A percentile compares a stretch with the other conserved stretches of the same genome.
Evolutionary conservation across 805 yeast genomes (phyloP).

Genomic region (Scheffersomyces spartinae): DNA sequence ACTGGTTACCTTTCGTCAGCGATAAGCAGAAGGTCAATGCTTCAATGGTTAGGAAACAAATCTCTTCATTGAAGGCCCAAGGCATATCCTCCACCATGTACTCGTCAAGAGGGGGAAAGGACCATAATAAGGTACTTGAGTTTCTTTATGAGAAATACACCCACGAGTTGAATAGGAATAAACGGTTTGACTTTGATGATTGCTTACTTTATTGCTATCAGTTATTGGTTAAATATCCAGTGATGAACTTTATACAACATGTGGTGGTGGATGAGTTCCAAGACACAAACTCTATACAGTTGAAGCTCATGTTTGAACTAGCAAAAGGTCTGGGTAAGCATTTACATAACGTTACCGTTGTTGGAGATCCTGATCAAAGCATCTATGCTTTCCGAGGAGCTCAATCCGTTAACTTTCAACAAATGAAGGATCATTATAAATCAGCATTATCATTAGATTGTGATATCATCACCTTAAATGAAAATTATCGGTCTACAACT

Average conservation of each 20-base stretch:
- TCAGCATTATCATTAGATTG: constrained; percentile 5
- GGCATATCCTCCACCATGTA: constrained; percentile 3
- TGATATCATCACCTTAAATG: constrained; percentile 35
- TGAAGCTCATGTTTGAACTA: constrained; percentile 48
- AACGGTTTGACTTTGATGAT: constrained; percentile 74
- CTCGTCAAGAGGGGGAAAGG: not conserved
- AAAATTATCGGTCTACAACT: constrained; percentile 75
- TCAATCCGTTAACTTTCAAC: constrained; percentile 49
- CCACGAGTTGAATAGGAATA: constrained; percentile 24
- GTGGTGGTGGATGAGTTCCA: constrained; percentile 91
- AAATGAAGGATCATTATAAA: constrained; percentile 33
- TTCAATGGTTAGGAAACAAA: too few species aligned
- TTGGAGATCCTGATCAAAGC: constrained; percentile 95
- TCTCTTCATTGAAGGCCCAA: constrained; percentile 5
- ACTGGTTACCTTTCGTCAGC: constrained; percentile 14
- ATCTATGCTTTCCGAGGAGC: constrained; percentile 87
- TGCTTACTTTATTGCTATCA: constrained; percentile 45
- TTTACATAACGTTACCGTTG: constrained; percentile 61
- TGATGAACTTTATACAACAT: constrained; percentile 44
- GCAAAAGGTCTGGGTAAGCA: constrained; percentile 20
- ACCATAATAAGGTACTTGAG: constrained; percentile 9
- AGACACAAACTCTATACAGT: constrained; percentile 75
- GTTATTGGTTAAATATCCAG: constrained; percentile 35
- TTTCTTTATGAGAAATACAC: constrained; percentile 44
- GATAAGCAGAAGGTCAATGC: constrained; percentile 29